Percentiles rank a stretch among this genome's conserved stretches.
These are phyloP conservation scores for Pseudogymnoascus sp. DNA, from an alignment of 2,329 filamentous ascomycete species.

Conservation along the genomic window DNA sequence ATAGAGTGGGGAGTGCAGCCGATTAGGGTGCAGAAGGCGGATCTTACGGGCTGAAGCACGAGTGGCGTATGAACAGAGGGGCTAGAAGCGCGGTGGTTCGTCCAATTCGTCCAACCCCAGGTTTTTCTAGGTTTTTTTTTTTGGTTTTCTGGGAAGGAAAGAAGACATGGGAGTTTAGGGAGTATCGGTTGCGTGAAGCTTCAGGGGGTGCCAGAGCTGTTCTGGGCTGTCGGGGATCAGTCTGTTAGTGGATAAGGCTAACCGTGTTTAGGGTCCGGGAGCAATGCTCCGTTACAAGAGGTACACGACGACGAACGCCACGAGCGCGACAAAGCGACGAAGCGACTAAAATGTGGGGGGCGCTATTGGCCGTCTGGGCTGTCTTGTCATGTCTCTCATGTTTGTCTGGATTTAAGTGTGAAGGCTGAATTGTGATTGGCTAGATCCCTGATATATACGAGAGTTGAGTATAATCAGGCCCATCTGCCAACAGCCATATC, in stretches of 20 bases:
- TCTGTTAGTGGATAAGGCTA: background rate
- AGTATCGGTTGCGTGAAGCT: background rate
- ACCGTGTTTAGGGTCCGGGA: background rate
- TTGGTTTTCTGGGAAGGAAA: background rate
- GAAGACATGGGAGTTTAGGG: background rate
- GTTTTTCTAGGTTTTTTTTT: too few species aligned
- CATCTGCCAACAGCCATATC: background rate
- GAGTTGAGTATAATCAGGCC: background rate
- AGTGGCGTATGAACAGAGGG: background rate
- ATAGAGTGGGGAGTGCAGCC: background rate
- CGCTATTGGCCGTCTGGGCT: background rate
- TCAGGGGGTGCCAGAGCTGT: background rate
- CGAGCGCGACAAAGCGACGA: background rate
- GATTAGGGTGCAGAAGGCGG: background rate
- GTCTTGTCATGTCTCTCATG: background rate
- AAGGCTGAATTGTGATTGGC: background rate
- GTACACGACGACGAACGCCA: background rate
- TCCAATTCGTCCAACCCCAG: constrained; percentile 7
- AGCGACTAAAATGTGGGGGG: background rate
- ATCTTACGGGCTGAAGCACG: background rate
- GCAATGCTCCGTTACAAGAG: background rate
- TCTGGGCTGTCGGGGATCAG: background rate
- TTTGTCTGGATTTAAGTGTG: background rate
- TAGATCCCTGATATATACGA: background rate
- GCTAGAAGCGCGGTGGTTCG: background rate